phyloP scores from a whole-genome alignment of 768 basidiomycete genomes.

The Mycena chlorophos region DNA sequence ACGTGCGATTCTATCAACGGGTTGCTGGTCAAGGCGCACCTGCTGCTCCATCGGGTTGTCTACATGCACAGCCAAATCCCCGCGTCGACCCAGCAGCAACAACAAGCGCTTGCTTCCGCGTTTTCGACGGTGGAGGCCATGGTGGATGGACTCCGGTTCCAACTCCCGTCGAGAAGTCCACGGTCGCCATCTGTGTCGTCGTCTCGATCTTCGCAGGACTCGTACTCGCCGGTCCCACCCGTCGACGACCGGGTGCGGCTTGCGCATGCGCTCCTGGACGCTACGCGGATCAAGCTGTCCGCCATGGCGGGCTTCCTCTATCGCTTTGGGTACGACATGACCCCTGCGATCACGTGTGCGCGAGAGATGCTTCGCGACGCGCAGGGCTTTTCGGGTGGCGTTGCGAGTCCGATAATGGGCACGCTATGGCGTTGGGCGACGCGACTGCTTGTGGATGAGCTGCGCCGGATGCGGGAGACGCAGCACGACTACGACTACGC shows the following conservation, averaged over 20 bases:
- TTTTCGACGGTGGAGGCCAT: slow-evolving; percentile 49
- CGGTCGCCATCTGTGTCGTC: neutral
- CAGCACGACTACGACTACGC: slow-evolving; percentile 21
- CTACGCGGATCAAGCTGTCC: slow-evolving; percentile 54
- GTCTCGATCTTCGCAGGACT: neutral
- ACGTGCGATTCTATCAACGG: slow-evolving; percentile 39
- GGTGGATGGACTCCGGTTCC: slow-evolving; percentile 41
- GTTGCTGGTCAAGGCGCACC: slow-evolving; percentile 53
- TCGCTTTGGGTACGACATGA: slow-evolving; percentile 42
- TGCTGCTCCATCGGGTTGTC: slow-evolving; percentile 59
- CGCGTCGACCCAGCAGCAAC: slow-evolving; percentile 42
- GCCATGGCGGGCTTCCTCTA: slow-evolving; percentile 21
- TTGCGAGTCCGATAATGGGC: slow-evolving; percentile 53
- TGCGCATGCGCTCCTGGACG: slow-evolving; percentile 49
- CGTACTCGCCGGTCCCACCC: slow-evolving; percentile 23
- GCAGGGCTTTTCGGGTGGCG: slow-evolving; percentile 39
- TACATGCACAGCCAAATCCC: slow-evolving; percentile 50
- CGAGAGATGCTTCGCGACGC: slow-evolving; percentile 43
- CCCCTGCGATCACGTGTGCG: slow-evolving; percentile 46
- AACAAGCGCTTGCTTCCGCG: slow-evolving; percentile 41
- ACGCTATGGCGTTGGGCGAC: slow-evolving; percentile 50
- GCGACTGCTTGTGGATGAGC: slow-evolving; percentile 48
- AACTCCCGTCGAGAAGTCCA: slow-evolving; percentile 27
- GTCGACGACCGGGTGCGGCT: slow-evolving; percentile 43
- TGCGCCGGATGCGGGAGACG: slow-evolving; percentile 37